Evolutionary conservation across 176 grass and related monocot genomes (phyloP).

Genomic region (barley (Hordeum vulgare)): MorexV3_pseudomolecules_assembly NC_058524.1:614508628-614509127

Average conservation of each 20-base stretch:
- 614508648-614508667: constrained; percentile 71
- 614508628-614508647: constrained; percentile 82
- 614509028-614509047: constrained; percentile 88
- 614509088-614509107: not conserved
- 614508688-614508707: constrained; percentile 65
- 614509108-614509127: not conserved
- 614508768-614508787: constrained; percentile 2
- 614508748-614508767: not conserved
- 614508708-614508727: constrained; percentile 91
- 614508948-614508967: constrained; percentile 79
- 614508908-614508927: constrained; percentile 76
- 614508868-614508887: constrained; percentile 84
- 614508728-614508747: constrained; percentile 48
- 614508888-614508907: constrained; percentile 55
- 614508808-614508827: constrained; percentile 6
- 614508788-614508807: not conserved
- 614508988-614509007: constrained; percentile 74
- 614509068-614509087: constrained; percentile 70
- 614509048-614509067: constrained; percentile 90
- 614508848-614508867: constrained; percentile 76
- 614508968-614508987: constrained; percentile 88
- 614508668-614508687: constrained; percentile 80
- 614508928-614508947: constrained; percentile 78
- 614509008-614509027: constrained; percentile 88
- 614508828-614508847: constrained; percentile 71